Conservation (phyloP, 2,329 filamentous ascomycete genomes). For the Sclerotiophoma versabilis region DNA sequence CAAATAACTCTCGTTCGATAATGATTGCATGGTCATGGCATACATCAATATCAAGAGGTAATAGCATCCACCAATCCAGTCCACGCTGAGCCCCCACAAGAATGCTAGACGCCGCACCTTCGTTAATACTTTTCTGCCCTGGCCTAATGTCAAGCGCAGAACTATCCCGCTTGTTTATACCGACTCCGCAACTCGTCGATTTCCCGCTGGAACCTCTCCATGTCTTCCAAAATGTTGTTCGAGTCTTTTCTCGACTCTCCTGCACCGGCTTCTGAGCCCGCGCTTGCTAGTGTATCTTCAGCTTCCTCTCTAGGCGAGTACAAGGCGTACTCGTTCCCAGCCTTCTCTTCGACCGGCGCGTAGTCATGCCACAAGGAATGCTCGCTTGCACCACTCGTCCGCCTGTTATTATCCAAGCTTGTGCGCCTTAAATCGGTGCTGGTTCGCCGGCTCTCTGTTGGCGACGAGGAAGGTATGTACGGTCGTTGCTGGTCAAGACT, state of each 20-base stretch:
- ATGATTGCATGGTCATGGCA: no score
- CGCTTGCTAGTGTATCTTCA: slow-evolving; percentile 24
- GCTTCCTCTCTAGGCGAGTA: slow-evolving; percentile 40
- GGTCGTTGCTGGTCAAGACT: slow-evolving; percentile 44
- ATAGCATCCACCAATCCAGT: no score
- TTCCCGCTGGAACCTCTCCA: slow-evolving; percentile 50
- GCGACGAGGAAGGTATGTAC: slow-evolving; percentile 24
- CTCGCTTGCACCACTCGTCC: slow-evolving; percentile 44
- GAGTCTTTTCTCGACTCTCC: slow-evolving; percentile 24
- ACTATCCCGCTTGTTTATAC: slow-evolving; percentile 32
- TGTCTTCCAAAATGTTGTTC: slow-evolving; percentile 47
- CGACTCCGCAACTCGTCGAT: slow-evolving; percentile 47
- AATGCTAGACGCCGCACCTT: no score
- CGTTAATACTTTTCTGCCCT: no score
- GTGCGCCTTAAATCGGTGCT: slow-evolving; percentile 34
- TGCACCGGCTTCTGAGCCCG: not conserved
- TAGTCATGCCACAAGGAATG: slow-evolving; percentile 40
- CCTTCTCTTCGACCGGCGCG: slow-evolving; percentile 24
- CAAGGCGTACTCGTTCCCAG: slow-evolving; percentile 30
- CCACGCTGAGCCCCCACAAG: no score
- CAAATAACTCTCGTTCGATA: no score
- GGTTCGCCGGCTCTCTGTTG: slow-evolving; percentile 37
- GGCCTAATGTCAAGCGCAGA: no score
- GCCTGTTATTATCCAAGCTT: slow-evolving; percentile 39
- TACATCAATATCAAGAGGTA: no score